Evolutionary conservation across 805 yeast genomes (phyloP).

Genomic region (Deakozyma indianensis): DNA sequence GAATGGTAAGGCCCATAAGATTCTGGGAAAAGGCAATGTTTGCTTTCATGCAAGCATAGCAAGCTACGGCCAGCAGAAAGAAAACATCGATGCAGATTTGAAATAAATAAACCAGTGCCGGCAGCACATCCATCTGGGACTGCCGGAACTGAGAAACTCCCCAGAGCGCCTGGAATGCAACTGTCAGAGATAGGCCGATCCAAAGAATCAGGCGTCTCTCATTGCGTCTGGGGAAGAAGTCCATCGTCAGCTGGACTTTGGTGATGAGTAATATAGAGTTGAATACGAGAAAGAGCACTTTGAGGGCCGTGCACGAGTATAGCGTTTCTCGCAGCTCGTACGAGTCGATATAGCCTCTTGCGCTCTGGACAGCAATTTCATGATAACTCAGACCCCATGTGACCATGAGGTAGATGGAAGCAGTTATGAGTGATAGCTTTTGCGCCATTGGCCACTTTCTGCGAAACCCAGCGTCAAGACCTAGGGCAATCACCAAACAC

Average conservation of each 20-base stretch:
- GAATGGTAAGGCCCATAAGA: constrained; percentile 40
- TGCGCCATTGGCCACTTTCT: constrained; percentile 35
- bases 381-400: constrained; percentile 34
- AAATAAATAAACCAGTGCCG: constrained; percentile 60
- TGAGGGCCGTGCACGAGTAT: constrained; percentile 31
- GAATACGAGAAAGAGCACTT: constrained; percentile 42
- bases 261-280: constrained; percentile 37
- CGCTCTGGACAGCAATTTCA: constrained; percentile 33
- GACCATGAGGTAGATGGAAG: constrained; percentile 40
- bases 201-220: constrained; percentile 52
- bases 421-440: constrained; percentile 33
- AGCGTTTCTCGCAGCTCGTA: constrained; percentile 30
- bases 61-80: constrained; percentile 49
- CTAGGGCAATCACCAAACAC: constrained; percentile 40
- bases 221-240: constrained; percentile 49
- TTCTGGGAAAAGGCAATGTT: constrained; percentile 31
- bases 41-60: constrained; percentile 39
- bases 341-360: constrained; percentile 26
- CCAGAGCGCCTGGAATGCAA: constrained; percentile 54
- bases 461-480: constrained; percentile 31
- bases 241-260: constrained; percentile 58
- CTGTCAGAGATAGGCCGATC: constrained; percentile 39
- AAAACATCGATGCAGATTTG: constrained; percentile 58
- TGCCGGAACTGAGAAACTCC: constrained; percentile 40
- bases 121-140: constrained; percentile 26